Evolutionary conservation across 2,329 filamentous ascomycete genomes (phyloP), one percentile per base, ranked within the genome.

Genomic region (Blastomyces emzantsi): DNA sequence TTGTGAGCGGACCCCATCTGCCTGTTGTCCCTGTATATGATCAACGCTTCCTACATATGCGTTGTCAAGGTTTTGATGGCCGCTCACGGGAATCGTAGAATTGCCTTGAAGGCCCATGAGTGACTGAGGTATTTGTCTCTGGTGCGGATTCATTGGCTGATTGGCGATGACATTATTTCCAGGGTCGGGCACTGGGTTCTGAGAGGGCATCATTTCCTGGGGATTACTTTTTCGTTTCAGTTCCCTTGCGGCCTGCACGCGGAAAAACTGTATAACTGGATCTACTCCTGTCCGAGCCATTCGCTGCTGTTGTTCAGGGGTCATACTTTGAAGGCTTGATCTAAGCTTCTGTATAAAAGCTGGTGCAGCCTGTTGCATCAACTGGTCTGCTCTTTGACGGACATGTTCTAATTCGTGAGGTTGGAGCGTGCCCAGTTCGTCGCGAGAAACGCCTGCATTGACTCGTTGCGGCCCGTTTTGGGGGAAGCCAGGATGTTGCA

Each of bases 11-110:
- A 86, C 73, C n/a, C 83, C 84, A 66, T 85, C 84, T 51, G 81
- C 81, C 73, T 87, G 85, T 68, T 86, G 84, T 36, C 81, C 82
- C 63, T 84, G 78, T 49, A 86, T 80, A 54, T 84, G 82, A 63
- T 82, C 81, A 66, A 86, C 73, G 63, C 76, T 79, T 36, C 75
- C 76, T 41, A 79, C 73, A 64, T 79, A 79, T 47, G 41, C 9
- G 66, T 66, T 71, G 28, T 68, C 70, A 55, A 74, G 75, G 45
- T 76, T 65, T 7, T 66, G 66, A 33, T 73, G 72, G 17, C 66
- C 69, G 30, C 69, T 73, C 57, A 73, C 71, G 1, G 74, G 68
- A 55, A 77, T 73, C 8, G 69, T 68, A 39, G 73, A 71, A 68
- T 76, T 75, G 47, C 73, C 71, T 68, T 76, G 76, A 43, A 73